Evolutionary conservation across 345 rosid genomes (phyloP).

Genomic region (Camelina hispida): DNA sequence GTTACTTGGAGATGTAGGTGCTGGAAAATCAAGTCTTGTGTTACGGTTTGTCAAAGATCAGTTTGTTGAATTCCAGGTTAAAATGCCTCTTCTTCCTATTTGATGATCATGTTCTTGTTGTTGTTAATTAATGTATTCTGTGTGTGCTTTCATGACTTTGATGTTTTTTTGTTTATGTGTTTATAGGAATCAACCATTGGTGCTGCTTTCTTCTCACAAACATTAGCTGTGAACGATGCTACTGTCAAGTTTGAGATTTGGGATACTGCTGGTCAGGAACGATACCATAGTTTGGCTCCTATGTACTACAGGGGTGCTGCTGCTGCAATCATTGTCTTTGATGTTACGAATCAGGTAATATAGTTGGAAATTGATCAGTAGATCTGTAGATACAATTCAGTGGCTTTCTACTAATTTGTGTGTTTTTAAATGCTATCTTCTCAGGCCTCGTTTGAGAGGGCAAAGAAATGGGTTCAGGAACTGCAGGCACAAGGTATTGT

Average conservation of each 20-base stretch:
- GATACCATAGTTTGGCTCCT: conserved; percentile 97
- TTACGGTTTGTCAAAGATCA: conserved; percentile 65
- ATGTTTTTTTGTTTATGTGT: conserved; percentile 1
- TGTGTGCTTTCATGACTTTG: conserved; percentile 30
- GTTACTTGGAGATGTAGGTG: conserved; percentile 68
- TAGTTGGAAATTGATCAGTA: not conserved
- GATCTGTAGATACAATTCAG: conserved; percentile 16
- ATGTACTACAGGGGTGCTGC: conserved; percentile 99
- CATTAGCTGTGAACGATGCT: conserved; percentile 90
- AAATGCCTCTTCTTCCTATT: not conserved
- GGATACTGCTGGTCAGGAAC: conserved; percentile 99
- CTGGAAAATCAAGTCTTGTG: conserved; percentile 67
- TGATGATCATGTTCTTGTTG: not conserved
- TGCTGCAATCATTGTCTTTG: conserved; percentile 90
- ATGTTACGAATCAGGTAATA: conserved; percentile 79
- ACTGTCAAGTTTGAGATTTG: conserved; percentile 98
- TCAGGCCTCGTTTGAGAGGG: conserved; percentile 93
- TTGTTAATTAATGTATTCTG: not conserved
- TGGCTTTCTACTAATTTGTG: conserved; percentile 3
- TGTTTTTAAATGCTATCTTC: conserved; percentile 8
- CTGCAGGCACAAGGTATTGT: conserved; percentile 89
- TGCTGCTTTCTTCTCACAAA: conserved; percentile 96
- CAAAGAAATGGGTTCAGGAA: conserved; percentile 98
- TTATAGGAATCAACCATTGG: conserved; percentile 96
- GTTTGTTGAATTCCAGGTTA: conserved; percentile 73